These are phyloP conservation scores for Sarcodon sp. DNA, from an alignment of 768 basidiomycete genomes.

Conservation along the genomic window DNA sequence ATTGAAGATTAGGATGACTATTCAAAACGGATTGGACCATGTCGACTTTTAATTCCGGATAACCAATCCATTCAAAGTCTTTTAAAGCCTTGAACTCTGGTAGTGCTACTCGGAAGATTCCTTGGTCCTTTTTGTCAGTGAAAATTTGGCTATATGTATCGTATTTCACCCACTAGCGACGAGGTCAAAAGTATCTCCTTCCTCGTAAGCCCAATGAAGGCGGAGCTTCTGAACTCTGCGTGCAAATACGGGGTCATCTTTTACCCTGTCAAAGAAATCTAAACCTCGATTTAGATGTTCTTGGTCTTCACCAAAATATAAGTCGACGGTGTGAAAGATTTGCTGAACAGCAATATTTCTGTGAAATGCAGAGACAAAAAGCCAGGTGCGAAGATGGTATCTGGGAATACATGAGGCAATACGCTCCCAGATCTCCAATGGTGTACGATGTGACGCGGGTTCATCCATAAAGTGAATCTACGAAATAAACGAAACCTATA, in stretches of 20 bases:
- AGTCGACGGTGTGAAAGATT: slow-evolving; percentile 55
- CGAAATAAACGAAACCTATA: not conserved
- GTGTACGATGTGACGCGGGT: slow-evolving; percentile 48
- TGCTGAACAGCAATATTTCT: slow-evolving; percentile 49
- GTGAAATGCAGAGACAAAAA: slow-evolving; percentile 51
- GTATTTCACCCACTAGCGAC: slow-evolving; percentile 31
- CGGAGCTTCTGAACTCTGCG: slow-evolving; percentile 43
- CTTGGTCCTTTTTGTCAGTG: slow-evolving; percentile 12
- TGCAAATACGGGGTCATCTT: slow-evolving; percentile 48
- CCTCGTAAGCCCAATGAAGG: slow-evolving; percentile 60
- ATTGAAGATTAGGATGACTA: slow-evolving; percentile 38
- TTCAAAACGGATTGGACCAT: slow-evolving; percentile 46
- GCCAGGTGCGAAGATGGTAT: slow-evolving; percentile 57
- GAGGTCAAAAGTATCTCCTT: slow-evolving; percentile 52
- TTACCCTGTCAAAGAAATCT: slow-evolving; percentile 57
- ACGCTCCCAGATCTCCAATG: slow-evolving; percentile 56
- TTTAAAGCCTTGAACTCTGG: slow-evolving; percentile 47
- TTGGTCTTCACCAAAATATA: slow-evolving; percentile 53
- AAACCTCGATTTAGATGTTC: slow-evolving; percentile 47
- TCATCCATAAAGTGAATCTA: slow-evolving; percentile 41
- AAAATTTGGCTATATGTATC: not conserved
- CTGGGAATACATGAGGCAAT: slow-evolving; percentile 51
- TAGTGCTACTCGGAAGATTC: slow-evolving; percentile 49
- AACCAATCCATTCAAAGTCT: slow-evolving; percentile 71
- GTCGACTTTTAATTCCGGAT: slow-evolving; percentile 56